Percentiles rank a stretch among this genome's conserved stretches.
These are phyloP conservation scores for Coemansia sp. DNA, from an alignment of 192 early-diverging fungal genomes.

Conservation along the genomic window DNA sequence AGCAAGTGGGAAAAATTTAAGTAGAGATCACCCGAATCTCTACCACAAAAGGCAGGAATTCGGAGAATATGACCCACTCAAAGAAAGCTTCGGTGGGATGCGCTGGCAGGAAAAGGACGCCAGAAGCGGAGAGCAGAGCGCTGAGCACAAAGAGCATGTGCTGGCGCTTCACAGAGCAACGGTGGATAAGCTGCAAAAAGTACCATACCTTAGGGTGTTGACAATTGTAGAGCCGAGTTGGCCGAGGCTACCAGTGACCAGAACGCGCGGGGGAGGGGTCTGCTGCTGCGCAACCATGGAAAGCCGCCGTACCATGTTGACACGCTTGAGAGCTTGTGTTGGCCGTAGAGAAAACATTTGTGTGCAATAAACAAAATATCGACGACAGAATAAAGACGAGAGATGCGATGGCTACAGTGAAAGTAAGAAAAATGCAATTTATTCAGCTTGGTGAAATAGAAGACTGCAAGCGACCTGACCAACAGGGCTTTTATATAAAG, in stretches of 20 bases:
- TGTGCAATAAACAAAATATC: neutral
- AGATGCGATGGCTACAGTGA: neutral
- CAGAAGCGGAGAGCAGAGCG: neutral
- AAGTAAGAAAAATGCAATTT: slow-evolving; percentile 3
- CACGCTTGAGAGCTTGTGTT: slow-evolving; percentile 2
- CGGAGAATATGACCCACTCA: neutral
- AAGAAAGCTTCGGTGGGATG: neutral
- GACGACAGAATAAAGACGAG: neutral
- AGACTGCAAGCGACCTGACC: neutral
- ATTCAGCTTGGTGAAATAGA: neutral
- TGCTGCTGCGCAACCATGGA: slow-evolving; percentile 4
- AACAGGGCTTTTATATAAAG: neutral
- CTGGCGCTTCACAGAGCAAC: neutral
- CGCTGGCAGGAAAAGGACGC: neutral
- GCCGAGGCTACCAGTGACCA: slow-evolving; percentile 63
- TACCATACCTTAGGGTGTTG: slow-evolving; percentile 56
- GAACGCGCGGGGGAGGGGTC: slow-evolving; percentile 54
- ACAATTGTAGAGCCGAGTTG: slow-evolving; percentile 63
- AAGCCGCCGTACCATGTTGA: slow-evolving; percentile 14
- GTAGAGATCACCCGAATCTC: neutral
- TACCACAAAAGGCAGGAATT: neutral
- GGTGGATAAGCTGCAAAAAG: neutral
- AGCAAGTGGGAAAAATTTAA: neutral
- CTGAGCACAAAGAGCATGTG: neutral
- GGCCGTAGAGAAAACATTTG: neutral